Percentiles rank a stretch among this genome's conserved stretches.
phyloP scores from a whole-genome alignment of 495 filamentous ascomycete genomes.

The Gamarada debralockiae region DNA sequence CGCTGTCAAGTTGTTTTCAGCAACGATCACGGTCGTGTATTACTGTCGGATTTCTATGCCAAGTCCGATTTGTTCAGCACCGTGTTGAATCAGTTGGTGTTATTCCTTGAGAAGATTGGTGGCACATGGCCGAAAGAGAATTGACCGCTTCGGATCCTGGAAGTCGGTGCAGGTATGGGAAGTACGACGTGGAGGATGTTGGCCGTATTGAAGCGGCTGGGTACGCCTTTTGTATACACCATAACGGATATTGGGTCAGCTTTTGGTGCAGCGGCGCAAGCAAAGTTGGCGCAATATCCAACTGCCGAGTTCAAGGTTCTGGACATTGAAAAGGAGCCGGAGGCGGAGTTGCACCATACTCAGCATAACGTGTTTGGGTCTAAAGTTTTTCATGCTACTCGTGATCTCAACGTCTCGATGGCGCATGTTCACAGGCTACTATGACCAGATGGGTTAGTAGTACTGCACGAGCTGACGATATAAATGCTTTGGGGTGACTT shows the following conservation, averaged over 20 bases:
- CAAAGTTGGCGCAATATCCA: constrained; percentile 34
- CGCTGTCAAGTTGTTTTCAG: constrained; percentile 47
- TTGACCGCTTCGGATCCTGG: constrained; percentile 36
- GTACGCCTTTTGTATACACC: constrained; percentile 34
- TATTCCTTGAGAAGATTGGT: constrained; percentile 36
- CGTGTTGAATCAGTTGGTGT: constrained; percentile 37
- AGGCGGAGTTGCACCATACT: constrained; percentile 34
- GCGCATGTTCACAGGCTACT: constrained; percentile 33
- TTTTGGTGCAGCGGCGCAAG: constrained; percentile 45
- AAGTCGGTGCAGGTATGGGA: constrained; percentile 46
- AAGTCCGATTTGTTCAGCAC: constrained; percentile 38
- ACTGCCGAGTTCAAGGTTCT: constrained; percentile 30
- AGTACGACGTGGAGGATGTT: constrained; percentile 31
- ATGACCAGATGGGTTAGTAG: constrained; percentile 4
- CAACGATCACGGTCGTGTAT: constrained; percentile 37
- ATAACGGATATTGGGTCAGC: constrained; percentile 48
- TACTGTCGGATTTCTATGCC: constrained; percentile 41
- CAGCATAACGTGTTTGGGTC: constrained; percentile 50
- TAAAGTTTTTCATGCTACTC: constrained; percentile 48
- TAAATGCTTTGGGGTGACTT: constrained; percentile 34
- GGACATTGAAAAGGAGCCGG: constrained; percentile 45
- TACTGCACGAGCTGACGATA: constrained; percentile 24
- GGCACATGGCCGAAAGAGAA: constrained; percentile 20
- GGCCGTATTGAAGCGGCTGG: constrained; percentile 2
- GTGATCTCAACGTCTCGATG: constrained; percentile 40